Base-by-base conservation (phyloP, 495 filamentous ascomycete genomes). In the Aspergillus heteromorphus region DNA sequence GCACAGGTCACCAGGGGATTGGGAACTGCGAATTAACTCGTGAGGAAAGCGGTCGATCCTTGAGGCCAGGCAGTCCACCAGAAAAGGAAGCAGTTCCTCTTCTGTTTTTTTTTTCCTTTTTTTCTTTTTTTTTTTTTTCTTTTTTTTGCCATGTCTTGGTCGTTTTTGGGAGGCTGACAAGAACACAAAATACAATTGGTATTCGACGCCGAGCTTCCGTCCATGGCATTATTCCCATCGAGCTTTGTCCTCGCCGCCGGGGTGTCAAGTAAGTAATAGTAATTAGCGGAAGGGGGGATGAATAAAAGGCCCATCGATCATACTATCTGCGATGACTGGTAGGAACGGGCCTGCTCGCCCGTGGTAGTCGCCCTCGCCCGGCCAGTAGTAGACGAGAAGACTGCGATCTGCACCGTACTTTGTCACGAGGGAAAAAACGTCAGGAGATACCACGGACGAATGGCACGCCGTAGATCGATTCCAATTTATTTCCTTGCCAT, bases 341-440 rank as follows among this genome's bases (percentile, higher is more conserved):
- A 7, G 30, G 27, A 23, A 27, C 38, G 50, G 31, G 42, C 50
- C 56, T 41, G 16, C 53, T 23, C 13, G 30, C 34, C 34, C 13
- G 34, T 38, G n/a, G n/a, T 38, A 38, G 34, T 38, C 34, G 34
- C 1, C 34, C 13, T 4, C n/a, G 34, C 34, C 34, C 13, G 34
- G 27, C 61, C 61, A 58, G 52, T 64, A 31, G 51, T 42, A 51
- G 31, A 5, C 14, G 43, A 16, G 25, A n/a, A 45, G n/a, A 41
- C 40, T 23, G 45, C 53, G 56, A 61, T 62, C 58, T 56, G 51
- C 58, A 62, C 21, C 9, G 62, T 62, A 60, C 59, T 62, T 62
- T 65, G 62, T 62, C 56, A 65, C 54, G 54, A 55, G 52, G 57
- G 51, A 54, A 57, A 59, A 54, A 54, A 57, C 51, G 54, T 59